Evolutionary conservation across 768 basidiomycete genomes (phyloP), one percentile per base, ranked within the genome.

Genomic region (Termitomyces sp.): DNA sequence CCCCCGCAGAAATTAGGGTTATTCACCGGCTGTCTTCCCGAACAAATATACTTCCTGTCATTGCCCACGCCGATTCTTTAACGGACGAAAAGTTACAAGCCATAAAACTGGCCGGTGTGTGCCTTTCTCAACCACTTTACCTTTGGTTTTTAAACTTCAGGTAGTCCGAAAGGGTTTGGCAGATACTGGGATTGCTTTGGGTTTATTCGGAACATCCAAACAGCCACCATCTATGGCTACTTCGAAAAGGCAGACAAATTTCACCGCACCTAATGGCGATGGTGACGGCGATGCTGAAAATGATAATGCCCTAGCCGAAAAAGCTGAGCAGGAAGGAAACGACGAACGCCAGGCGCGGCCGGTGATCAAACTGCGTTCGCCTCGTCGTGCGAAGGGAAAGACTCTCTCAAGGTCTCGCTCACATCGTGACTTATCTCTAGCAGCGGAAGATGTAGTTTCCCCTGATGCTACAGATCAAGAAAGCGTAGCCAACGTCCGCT

Each of bases 61-160:
- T 94, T 61, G 87, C 88, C 14, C 87, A 77, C 58, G 79, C 91
- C 3, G 92, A 94, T 70, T 90, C 90, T 40, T 77, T 94, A 59
- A 94, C 92, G 38, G 88, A 94, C 66, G 86, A 85, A 60, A 87
- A 81, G 62, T 76, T 94, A 56, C 71, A 72, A 46, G 80, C 82
- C 47, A 78, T 92, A 51, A 93, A 92, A 76, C 72, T 78, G 53
- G 87, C 87, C 28, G 68, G 78, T 78, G 59, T 56, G 77, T 69
- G 33, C 18, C 60, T 56, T 43, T 40, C 38, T 54, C 30, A 46
- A n/a, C 9, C 50, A 53, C 45, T n/a, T 30, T 28, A 46, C 44
- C 20, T 48, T 51, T 28, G 26, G 40, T 54, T 53, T 57, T 57
- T 46, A 50, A 46, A 32, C 43, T 56, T 43, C 40, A 57, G 53